These are phyloP conservation scores for Thelephora aurantiotincta DNA, from an alignment of 768 basidiomycete genomes.

Conservation along the genomic window DNA sequence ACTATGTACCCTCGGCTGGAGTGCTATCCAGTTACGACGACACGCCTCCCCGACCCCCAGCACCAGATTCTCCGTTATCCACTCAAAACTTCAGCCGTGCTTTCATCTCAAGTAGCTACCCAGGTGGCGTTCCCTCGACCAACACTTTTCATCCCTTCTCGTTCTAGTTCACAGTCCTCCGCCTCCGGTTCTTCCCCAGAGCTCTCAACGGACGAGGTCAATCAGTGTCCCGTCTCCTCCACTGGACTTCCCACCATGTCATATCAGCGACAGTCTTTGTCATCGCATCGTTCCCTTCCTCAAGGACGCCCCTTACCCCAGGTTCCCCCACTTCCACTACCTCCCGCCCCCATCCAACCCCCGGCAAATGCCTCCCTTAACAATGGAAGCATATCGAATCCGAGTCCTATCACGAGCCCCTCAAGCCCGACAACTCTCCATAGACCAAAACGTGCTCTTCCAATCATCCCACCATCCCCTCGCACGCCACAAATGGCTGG, in stretches of 20 bases:
- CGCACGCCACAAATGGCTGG: not conserved
- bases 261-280: not conserved
- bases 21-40: too few species aligned
- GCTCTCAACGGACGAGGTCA: not conserved
- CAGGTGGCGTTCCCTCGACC: not conserved
- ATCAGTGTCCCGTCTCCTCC: not conserved
- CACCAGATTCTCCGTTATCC: too few species aligned
- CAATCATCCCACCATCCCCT: not conserved
- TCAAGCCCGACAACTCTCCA: not conserved
- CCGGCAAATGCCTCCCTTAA: not conserved
- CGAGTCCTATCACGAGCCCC: not conserved
- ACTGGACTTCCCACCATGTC: not conserved
- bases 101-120: not conserved
- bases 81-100: not conserved
- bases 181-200: not conserved
- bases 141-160: not conserved
- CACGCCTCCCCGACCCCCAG: too few species aligned
- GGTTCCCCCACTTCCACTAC: not conserved
- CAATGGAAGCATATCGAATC: not conserved
- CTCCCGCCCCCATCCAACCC: too few species aligned
- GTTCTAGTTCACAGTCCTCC: not conserved
- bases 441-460: not conserved
- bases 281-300: too few species aligned
- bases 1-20: too few species aligned
- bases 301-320: not conserved